Conservation (phyloP, 371 early-diverging fungal genomes). For the Massospora cicadina region DNA sequence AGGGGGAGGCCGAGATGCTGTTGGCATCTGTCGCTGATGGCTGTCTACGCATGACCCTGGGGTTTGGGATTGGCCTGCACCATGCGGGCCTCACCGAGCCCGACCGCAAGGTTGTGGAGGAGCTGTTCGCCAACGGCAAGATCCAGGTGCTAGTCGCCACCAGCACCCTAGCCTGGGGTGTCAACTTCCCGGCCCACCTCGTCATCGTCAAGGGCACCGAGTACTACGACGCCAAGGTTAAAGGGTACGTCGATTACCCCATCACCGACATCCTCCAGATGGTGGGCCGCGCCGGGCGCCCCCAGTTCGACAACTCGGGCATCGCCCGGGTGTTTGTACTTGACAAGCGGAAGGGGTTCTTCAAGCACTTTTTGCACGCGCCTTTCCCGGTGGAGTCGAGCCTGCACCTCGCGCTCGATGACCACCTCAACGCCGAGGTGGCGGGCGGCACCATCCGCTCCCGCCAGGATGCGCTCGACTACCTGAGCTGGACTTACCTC, state of each 20-base stretch:
- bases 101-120: slow-evolving; percentile 83
- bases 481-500: slow-evolving; percentile 87
- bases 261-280: slow-evolving; percentile 95
- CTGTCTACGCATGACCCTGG: slow-evolving; percentile 54
- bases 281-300: slow-evolving; percentile 98
- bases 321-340: slow-evolving; percentile 75
- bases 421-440: slow-evolving; percentile 88
- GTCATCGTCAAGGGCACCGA: slow-evolving; percentile 98
- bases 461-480: slow-evolving; percentile 84
- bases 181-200: slow-evolving; percentile 95
- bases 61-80: slow-evolving; percentile 94
- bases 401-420: slow-evolving; percentile 53
- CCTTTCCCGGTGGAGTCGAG: slow-evolving; percentile 80
- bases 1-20: slow-evolving; percentile 55
- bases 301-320: slow-evolving; percentile 87
- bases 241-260: slow-evolving; percentile 83
- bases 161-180: slow-evolving; percentile 97
- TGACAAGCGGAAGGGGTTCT: slow-evolving; percentile 86
- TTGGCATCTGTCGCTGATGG: slow-evolving; percentile 54
- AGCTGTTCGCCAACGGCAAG: slow-evolving; percentile 75
- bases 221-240: slow-evolving; percentile 77
- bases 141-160: slow-evolving; percentile 95
- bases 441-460: slow-evolving; percentile 61
- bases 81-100: slow-evolving; percentile 91
- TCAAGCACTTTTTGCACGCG: slow-evolving; percentile 88